A percentile compares a stretch with the other conserved stretches of the same genome.
phyloP scores from a whole-genome alignment of 1,284 basidiomycete genomes.

The Singerocomus inundabilis region DNA sequence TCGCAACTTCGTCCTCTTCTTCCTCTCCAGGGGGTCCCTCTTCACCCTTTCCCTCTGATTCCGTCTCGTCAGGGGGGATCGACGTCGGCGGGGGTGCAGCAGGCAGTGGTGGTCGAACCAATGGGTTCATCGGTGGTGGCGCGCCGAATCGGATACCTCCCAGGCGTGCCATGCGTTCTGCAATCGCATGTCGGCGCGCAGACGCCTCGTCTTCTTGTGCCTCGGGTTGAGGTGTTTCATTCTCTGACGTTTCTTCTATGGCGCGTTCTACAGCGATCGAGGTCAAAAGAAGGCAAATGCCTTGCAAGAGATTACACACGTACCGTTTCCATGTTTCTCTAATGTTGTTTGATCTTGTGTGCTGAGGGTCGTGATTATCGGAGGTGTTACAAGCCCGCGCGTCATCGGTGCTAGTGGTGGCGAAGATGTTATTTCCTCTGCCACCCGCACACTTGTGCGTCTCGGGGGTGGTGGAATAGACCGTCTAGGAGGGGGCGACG shows the following conservation, averaged over 20 bases:
- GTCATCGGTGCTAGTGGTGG: constrained; percentile 21
- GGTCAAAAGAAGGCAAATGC: background rate
- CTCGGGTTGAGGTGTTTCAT: constrained; percentile 18
- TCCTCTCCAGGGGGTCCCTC: constrained; percentile 39
- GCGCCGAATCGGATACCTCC: constrained; percentile 72
- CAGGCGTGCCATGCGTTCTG: constrained; percentile 76
- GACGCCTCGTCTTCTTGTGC: constrained; percentile 47
- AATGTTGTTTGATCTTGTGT: constrained; percentile 2
- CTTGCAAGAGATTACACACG: background rate
- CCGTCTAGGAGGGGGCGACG: constrained; percentile 13
- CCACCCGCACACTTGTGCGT: constrained; percentile 21
- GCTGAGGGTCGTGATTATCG: constrained; percentile 24
- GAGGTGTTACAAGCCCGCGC: constrained; percentile 21
- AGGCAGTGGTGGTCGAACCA: constrained; percentile 42
- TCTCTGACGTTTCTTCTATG: constrained; percentile 1
- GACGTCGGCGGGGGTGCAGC: constrained; percentile 39
- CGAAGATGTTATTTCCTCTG: constrained; percentile 14
- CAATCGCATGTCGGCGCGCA: constrained; percentile 58
- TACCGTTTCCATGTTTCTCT: constrained; percentile 12
- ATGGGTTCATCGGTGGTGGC: constrained; percentile 48
- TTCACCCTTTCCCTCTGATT: constrained; percentile 24
- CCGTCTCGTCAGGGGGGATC: constrained; percentile 30
- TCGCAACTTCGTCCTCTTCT: constrained; percentile 64
- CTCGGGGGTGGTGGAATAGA: constrained; percentile 22
- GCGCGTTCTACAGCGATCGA: background rate